Conservation (phyloP, 2,329 filamentous ascomycete species). For the Dissoconium aciculare region DNA sequence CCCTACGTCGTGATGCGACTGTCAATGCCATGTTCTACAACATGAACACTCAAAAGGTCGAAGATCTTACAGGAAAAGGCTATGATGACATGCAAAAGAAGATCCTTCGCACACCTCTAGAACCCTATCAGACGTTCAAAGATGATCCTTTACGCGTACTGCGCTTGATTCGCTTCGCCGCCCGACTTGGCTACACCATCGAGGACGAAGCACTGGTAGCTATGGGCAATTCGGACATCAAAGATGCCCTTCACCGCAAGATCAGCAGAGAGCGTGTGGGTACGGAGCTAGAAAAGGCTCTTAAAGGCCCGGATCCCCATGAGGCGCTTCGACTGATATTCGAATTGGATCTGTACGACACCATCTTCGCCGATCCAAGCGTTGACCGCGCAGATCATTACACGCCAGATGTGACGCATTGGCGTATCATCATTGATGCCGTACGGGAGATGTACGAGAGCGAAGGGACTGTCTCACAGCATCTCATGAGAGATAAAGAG, state of each 20-base stretch:
- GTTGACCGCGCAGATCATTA: slow-evolving; percentile 33
- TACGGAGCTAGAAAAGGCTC: slow-evolving; percentile 79
- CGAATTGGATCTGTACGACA: slow-evolving; percentile 50
- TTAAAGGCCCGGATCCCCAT: slow-evolving; percentile 54
- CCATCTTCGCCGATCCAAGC: slow-evolving; percentile 57
- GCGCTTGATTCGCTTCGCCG: slow-evolving; percentile 78
- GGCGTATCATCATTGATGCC: slow-evolving; percentile 49
- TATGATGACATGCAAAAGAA: slow-evolving; percentile 56
- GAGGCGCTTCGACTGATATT: slow-evolving; percentile 51
- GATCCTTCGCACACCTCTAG: slow-evolving; percentile 71
- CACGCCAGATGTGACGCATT: slow-evolving; percentile 44
- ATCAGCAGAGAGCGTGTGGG: slow-evolving; percentile 86
- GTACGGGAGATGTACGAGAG: slow-evolving; percentile 38
- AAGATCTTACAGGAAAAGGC: slow-evolving; percentile 68
- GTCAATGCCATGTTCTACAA: slow-evolving; percentile 97
- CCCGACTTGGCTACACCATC: slow-evolving; percentile 65
- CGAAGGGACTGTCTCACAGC: slow-evolving; percentile 9
- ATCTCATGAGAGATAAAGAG: slow-evolving; percentile 46
- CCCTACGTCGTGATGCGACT: slow-evolving; percentile 75
- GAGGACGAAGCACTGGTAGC: slow-evolving; percentile 50
- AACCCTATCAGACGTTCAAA: slow-evolving; percentile 81
- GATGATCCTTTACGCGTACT: slow-evolving; percentile 84
- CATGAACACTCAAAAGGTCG: slow-evolving; percentile 59
- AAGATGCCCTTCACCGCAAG: slow-evolving; percentile 64
- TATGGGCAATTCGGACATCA: slow-evolving; percentile 69